Base-by-base conservation (phyloP, 768 basidiomycete species). In the Psilocybe subaeruginosa region DNA sequence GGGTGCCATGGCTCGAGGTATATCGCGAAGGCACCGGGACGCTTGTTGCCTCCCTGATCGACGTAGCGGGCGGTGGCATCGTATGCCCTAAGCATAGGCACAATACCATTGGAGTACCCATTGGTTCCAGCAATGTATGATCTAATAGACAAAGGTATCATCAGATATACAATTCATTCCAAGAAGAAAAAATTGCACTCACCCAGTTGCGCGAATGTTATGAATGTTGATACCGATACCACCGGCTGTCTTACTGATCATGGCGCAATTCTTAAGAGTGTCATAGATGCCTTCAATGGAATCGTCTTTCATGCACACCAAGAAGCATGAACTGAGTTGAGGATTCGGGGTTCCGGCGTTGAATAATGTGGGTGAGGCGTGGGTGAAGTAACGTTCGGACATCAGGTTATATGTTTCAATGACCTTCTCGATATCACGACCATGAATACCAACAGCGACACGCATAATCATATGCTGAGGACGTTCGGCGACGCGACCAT, bases 381-480 rank as follows among this genome's bases (percentile, higher is more conserved):
- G 97, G 0, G 96, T 99, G 77, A 99, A 99, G 82, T 93, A 97
- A 17, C 95, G 91, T 77, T 98, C 93, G 14, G 93, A 97, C 96
- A 99, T 98, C 64, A 97, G 84, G 68, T 95, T 91, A 74, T 95
- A 94, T 0, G 97, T 97, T 80, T 97, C 89, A 63, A 98, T 79
- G 50, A 89, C 93, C 35, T 88, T 89, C 19, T 97, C 93, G 58
- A 98, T 85, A 73, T 99, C 92, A 8, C 77, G 71, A 4, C 95
- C 96, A 73, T 99, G 97, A 58, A 99, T 95, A 43, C 97, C 97
- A 49, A 99, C 95, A 49, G 97, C 93, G 59, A 99, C 97, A 74
- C 97, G 95, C 97, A 99, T 99, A 74, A 99, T 90, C 87, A 99
- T 93, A 75, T 99, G 97, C 69, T 99, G 97, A 31, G 97, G 97